Conservation (phyloP, 139 green algal genomes). For the Chlorella sp. region DNA sequence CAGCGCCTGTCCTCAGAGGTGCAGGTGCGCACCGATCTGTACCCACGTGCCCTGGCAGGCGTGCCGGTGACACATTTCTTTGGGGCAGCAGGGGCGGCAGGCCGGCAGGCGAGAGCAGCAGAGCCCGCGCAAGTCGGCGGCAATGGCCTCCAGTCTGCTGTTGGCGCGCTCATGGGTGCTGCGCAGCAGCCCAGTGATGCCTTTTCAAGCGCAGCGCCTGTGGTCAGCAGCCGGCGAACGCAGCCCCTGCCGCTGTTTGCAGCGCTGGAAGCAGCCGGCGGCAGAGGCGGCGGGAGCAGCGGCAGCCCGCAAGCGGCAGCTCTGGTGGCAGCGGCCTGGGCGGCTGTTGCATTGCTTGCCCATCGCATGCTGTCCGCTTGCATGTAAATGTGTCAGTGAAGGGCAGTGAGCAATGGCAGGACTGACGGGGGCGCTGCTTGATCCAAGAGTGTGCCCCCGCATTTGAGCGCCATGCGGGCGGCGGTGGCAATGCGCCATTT, state of each 20-base stretch:
- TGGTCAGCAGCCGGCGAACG: background rate
- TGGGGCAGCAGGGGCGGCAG: background rate
- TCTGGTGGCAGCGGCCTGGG: background rate
- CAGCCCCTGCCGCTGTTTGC: background rate
- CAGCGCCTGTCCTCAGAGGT: constrained; percentile 19
- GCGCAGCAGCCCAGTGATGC: too few relatives aligned
- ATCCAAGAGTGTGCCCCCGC: too few relatives aligned
- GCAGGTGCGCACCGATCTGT: constrained; percentile 12
- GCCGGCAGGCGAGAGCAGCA: background rate
- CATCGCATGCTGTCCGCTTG: too few relatives aligned
- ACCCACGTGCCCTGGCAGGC: background rate
- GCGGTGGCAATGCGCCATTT: too few relatives aligned
- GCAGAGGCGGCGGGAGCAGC: background rate
- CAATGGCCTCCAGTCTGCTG: too few relatives aligned
- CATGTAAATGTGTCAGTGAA: too few relatives aligned
- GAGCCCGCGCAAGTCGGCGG: background rate
- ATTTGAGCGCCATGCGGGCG: too few relatives aligned
- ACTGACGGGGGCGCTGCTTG: too few relatives aligned
- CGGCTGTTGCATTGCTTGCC: background rate
- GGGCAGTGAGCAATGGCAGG: too few relatives aligned
- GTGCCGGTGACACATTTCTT: constrained; percentile 2
- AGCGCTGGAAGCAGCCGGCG: background rate
- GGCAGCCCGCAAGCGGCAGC: background rate
- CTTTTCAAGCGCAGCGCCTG: background rate
- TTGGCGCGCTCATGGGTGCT: too few relatives aligned